Base-by-base conservation (phyloP, 202 grass and related monocot species). In the Schoenoplectus tabernaemontani region DNA sequence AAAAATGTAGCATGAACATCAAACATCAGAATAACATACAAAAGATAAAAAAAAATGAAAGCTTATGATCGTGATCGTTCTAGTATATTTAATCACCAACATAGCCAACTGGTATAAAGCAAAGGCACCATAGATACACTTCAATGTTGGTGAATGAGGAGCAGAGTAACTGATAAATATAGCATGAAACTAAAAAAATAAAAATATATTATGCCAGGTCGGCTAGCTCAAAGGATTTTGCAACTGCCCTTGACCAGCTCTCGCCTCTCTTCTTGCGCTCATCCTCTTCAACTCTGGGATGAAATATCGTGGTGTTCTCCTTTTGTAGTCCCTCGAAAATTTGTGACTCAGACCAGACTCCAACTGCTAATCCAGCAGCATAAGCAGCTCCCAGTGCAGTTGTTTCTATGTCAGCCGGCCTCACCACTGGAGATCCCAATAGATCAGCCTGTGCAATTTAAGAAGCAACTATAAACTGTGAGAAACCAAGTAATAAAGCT, bases 301-400 rank as follows among this genome's bases (percentile, higher is more conserved):
- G 79, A 82, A 97, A 88, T 2, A 88, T 53, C 0, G 80, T 97
- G 0, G 64, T 88, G 2, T 88, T 93, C 57, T 91, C 93, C 48
- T 82, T 87, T 19, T 91, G 89, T 62, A 82, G 73, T 0, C 66
- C 82, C 2, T 85, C 79, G 0, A 90, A 88, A 15, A 97, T 85
- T 0, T 93, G 70, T 0, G 87, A 84, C 28, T 90, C 66, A 0
- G 82, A 90, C 93, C 93, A 97, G 6, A 97, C 60, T 0, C 84
- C 93, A 3, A 41, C 75, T 30, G 93, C 87, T 39, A 97, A 82
- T 0, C 93, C 93, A 44, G 93, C 91, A 0, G 93, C 93, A 20
- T 93, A 97, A 2, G 93, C 91, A 9, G 93, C 93, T 24, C 91
- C 93, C 7, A 97, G 88, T 0, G 93, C 91, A 0, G 93, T 93